phyloP scores from a whole-genome alignment of 257 asterid genomes.

The Sherardia arvensis region DNA sequence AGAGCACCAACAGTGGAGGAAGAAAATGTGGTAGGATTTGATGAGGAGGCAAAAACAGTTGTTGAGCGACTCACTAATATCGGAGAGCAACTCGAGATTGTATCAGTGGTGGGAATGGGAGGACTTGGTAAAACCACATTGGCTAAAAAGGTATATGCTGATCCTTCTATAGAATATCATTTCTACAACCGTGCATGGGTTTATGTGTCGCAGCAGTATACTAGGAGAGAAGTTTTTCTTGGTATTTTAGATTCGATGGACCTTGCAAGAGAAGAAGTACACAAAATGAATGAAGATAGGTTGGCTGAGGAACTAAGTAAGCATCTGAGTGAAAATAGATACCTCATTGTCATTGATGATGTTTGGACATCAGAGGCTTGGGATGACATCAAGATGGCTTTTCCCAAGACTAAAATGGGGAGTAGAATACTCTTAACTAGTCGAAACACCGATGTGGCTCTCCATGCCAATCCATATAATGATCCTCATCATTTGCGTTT shows the following conservation, averaged over 20 bases:
- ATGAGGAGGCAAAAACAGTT: conserved; percentile 7
- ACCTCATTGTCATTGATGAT: conserved; percentile 5
- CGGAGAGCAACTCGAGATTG: not conserved
- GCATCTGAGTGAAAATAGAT: conserved; percentile 1
- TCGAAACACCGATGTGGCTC: conserved; percentile 1
- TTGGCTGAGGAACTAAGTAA: not conserved
- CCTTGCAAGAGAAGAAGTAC: conserved; percentile 6
- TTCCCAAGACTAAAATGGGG: not conserved
- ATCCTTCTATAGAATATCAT: conserved; percentile 2
- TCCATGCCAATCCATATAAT: not conserved
- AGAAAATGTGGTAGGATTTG: conserved; percentile 12
- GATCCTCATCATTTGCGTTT: conserved; percentile 8
- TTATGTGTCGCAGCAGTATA: conserved; percentile 23
- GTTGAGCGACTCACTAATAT: not conserved
- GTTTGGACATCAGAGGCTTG: conserved; percentile 7
- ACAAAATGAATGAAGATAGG: conserved; percentile 4
- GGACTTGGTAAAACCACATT: conserved; percentile 8
- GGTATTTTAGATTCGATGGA: conserved; percentile 23
- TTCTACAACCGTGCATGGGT: conserved; percentile 9
- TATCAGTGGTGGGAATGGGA: conserved; percentile 10
- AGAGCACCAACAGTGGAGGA: conserved; percentile 7
- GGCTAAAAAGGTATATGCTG: conserved; percentile 2
- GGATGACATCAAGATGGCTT: conserved; percentile 7
- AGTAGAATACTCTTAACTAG: conserved; percentile 12
- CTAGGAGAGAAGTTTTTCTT: conserved; percentile 25